Evolutionary conservation across 1,284 basidiomycete species (phyloP).

Genomic region (Volvariella volvacea): DNA sequence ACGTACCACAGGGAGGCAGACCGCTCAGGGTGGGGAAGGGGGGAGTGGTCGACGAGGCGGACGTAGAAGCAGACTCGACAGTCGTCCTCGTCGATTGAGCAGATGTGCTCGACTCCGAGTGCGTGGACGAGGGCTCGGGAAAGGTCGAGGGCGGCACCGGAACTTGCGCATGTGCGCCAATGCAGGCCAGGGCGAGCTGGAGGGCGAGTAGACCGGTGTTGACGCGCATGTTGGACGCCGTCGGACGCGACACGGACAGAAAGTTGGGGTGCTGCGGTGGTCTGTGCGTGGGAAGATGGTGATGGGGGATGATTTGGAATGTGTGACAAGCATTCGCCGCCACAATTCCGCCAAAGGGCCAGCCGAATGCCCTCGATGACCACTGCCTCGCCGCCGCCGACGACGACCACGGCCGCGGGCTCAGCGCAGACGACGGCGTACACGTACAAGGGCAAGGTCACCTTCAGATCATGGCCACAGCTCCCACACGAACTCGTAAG

Average conservation of each 20-base stretch:
- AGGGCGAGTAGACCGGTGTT: neutral
- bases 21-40: neutral
- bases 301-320: conserved; percentile 15
- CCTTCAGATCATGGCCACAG: conserved; percentile 57
- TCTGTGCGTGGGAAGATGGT: conserved; percentile 33
- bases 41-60: too few relatives aligned
- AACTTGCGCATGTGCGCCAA: neutral
- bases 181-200: neutral
- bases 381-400: conserved; percentile 15
- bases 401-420: conserved; percentile 11
- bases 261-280: conserved; percentile 12
- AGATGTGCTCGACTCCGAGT: too few relatives aligned
- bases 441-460: conserved; percentile 55
- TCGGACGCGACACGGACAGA: neutral
- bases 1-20: neutral
- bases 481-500: conserved; percentile 65
- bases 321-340: conserved; percentile 20
- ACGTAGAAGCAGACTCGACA: too few relatives aligned
- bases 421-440: conserved; percentile 10
- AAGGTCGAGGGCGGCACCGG: neutral
- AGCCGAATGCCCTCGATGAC: conserved; percentile 19
- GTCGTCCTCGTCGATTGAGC: too few relatives aligned
- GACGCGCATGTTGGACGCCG: neutral
- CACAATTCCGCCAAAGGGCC: conserved; percentile 21
- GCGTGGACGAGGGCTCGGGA: too few relatives aligned